Evolutionary conservation across 305 asterid species (phyloP).

Genomic region (Stenogyne calaminthoides): DNA sequence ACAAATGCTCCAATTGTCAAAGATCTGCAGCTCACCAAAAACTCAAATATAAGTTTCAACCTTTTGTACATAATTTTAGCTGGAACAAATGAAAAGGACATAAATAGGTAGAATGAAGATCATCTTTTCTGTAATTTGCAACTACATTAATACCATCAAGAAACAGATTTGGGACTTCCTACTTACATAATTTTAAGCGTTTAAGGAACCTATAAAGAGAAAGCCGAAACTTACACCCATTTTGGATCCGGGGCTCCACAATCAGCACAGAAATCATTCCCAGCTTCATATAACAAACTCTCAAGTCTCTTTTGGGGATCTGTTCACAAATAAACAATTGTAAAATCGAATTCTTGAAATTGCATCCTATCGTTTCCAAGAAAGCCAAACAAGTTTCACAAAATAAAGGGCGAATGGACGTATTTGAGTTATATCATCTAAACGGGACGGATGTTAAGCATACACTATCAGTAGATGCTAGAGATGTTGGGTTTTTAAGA

Average conservation of each 20-base stretch:
- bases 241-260: conserved; percentile 95
- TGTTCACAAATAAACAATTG: conserved; percentile 29
- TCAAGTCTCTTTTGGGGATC: conserved; percentile 73
- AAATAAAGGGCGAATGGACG: background rate
- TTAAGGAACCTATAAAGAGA: background rate
- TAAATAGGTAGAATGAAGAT: background rate
- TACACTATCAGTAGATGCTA: background rate
- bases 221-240: conserved; percentile 82
- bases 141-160: background rate
- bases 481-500: background rate
- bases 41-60: conserved; percentile 29
- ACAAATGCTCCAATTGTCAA: conserved; percentile 75
- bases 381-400: background rate
- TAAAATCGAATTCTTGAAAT: conserved; percentile 18
- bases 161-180: background rate
- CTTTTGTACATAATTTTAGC: background rate
- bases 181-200: background rate
- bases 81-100: background rate
- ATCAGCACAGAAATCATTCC: conserved; percentile 83
- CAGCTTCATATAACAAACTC: conserved; percentile 66
- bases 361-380: conserved; percentile 3
- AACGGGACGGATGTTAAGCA: background rate
- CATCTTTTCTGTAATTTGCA: background rate
- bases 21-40: conserved; percentile 58
- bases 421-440: background rate